A percentile compares a stretch with the other conserved stretches of the same genome.
These are phyloP conservation scores for Gymnopilus dilepis DNA, from an alignment of 768 basidiomycete genomes.

Conservation along the genomic window DNA sequence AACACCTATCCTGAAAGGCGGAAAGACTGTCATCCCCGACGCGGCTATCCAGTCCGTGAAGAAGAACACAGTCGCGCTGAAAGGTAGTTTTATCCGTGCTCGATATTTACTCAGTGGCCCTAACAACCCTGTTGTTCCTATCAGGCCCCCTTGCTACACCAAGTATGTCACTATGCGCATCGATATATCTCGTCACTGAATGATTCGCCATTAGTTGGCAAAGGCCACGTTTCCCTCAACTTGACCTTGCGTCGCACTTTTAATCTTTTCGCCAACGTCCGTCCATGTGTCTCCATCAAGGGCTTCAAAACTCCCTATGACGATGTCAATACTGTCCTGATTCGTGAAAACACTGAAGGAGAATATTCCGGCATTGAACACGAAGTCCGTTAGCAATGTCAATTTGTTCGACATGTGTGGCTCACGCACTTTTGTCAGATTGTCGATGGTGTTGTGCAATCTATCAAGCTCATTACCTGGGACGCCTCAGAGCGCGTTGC, in stretches of 20 bases:
- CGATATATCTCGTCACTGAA: constrained; percentile 11
- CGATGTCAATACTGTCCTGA: constrained; percentile 96
- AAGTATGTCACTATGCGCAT: constrained; percentile 58
- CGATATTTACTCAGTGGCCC: not conserved
- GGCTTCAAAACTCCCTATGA: constrained; percentile 99
- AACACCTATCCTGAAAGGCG: constrained; percentile 89
- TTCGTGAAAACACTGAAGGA: constrained; percentile 99
- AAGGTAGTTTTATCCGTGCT: constrained; percentile 59
- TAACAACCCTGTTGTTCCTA: constrained; percentile 8
- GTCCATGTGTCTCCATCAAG: constrained; percentile 93
- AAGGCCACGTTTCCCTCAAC: constrained; percentile 98
- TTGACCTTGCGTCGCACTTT: constrained; percentile 96
- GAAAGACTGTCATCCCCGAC: constrained; percentile 97
- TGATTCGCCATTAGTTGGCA: constrained; percentile 71
- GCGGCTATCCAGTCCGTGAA: constrained; percentile 88
- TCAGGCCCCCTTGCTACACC: constrained; percentile 95
- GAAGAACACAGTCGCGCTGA: constrained; percentile 97
- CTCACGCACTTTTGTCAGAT: constrained; percentile 51
- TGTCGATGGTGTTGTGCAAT: constrained; percentile 97
- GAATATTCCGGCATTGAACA: constrained; percentile 99
- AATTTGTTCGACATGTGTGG: not conserved
- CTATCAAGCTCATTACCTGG: constrained; percentile 99
- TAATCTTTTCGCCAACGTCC: constrained; percentile 98
- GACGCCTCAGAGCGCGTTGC: constrained; percentile 98
- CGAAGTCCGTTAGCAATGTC: constrained; percentile 61